Evolutionary conservation across 768 basidiomycete species (phyloP), one percentile per base, ranked within the genome.

Genomic region (Pisolithus tinctorius): DNA sequence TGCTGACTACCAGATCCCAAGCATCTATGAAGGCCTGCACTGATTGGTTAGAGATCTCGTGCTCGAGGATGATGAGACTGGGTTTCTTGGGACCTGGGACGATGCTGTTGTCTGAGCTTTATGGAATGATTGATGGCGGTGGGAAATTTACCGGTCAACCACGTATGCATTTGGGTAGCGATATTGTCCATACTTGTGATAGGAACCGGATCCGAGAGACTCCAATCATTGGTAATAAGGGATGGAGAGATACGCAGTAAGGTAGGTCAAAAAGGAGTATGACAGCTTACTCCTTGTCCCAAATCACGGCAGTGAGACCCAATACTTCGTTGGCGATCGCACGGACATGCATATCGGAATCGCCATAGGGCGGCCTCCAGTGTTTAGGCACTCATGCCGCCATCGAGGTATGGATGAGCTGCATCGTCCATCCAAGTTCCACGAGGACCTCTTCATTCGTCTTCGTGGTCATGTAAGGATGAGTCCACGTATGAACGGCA

Each of bases 311-410:
- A 20, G 76, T 75, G 56, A 97, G 67, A 25, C 88, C 91, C 63
- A 96, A 93, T 31, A 93, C 84, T 63, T 90, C 83, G 62, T 78
- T 74, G 25, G 93, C 94, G 60, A 98, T 89, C 4, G 91, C 83
- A 36, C 80, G 74, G 30, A 95, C 88, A 45, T 94, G 80, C 66
- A 77, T 79, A 62, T 98, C 94, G 43, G 78, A 78, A 64, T 94
- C 88, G 31, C 89, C 90, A 61, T 80, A 92, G 7, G 91, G 91
- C 1, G 90, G 90, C n/a, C 91, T 72, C 93, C 93, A 96, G 74
- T 76, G 93, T 44, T 71, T 69, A 14, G 85, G 79, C n/a, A 83
- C 58, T 11, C 80, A 78, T 3, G 94, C 94, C 36, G 86, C 86
- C 4, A 84, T 89, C 1, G 83, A 83, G 64, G 92, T 83, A 57